Base-by-base conservation (phyloP, 352 stramenopile species). In the Phytophthora capsici region DNA sequence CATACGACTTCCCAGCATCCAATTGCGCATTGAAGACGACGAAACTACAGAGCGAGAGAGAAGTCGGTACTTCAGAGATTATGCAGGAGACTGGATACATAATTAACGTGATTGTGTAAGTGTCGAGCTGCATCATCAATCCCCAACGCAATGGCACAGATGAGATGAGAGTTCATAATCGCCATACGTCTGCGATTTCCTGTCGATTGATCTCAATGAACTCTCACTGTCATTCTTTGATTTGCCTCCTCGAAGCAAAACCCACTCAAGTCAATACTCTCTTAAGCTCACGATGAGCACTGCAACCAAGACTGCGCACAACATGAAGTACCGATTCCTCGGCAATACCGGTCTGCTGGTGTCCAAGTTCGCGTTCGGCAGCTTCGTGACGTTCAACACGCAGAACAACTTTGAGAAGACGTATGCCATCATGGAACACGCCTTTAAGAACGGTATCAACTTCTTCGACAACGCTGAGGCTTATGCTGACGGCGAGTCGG, bases 241-340 rank as follows among this genome's bases (percentile, higher is more conserved):
- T 48, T 62, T 62, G 32, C 44, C 17, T 62, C 34, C 32, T 13
- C 26, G 17, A 32, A 53, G n/a, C 58, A 58, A 66, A 9, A n/a
- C n/a, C 19, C 38, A 41, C 36, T 41, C n/a, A 16, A 49, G 22
- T 4, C 28, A 38, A 53, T 16, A 17, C 40, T 10, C 20, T 17
- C 25, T 30, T 17, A 59, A 59, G 6, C 3, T 34, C 30, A 49
- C 43, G 43, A 52, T 63, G 60, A 75, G 79, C 40, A 75, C 80
- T 45, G 36, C 49, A 22, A 6, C 26, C 13, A 66, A 59, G 41
- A 8, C 48, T 28, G 26, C 19, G 6, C 70, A 77, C 26, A 44
- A 28, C 40, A 84, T 87, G 73, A 81, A 80, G 63, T 86, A 86
- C 63, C 65, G 73, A 26, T 82, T 80, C 58, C 63, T 86, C 3